Conservation (phyloP, 2,329 filamentous ascomycete species). For the Cladophialophora chaetospira region DNA sequence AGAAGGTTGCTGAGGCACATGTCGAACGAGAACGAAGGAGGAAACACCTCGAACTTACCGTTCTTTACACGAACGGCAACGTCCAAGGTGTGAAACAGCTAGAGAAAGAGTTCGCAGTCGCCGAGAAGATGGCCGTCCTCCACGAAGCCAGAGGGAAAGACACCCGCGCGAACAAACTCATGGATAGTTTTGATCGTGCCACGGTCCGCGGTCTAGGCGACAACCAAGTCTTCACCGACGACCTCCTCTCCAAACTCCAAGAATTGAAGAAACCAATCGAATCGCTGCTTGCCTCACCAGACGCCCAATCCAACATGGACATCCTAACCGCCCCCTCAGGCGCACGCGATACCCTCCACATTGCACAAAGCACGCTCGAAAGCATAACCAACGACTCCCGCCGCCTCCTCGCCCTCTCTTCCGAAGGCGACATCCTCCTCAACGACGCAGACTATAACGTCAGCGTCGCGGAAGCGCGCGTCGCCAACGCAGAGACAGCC, state of each 20-base stretch:
- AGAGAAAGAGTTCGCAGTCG: constrained; percentile 51
- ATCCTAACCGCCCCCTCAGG: constrained; percentile 30
- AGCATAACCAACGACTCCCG: constrained; percentile 48
- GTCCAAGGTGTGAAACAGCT: constrained; percentile 53
- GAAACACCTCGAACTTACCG: constrained; percentile 56
- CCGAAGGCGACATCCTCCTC: constrained; percentile 51
- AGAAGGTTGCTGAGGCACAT: constrained; percentile 52
- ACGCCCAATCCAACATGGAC: constrained; percentile 38
- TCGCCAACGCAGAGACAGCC: constrained; percentile 46
- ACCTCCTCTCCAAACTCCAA: constrained; percentile 47
- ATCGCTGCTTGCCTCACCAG: constrained; percentile 12
- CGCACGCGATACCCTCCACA: constrained; percentile 38
- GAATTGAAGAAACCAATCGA: constrained; percentile 35
- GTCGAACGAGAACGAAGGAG: constrained; percentile 57
- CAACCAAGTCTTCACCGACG: constrained; percentile 55
- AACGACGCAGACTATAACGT: constrained; percentile 57
- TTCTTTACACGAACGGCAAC: constrained; percentile 49
- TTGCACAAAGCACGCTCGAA: constrained; percentile 42
- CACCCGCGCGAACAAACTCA: constrained; percentile 52
- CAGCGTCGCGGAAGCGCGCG: constrained; percentile 55
- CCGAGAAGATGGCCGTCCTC: constrained; percentile 54
- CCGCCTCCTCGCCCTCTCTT: constrained; percentile 50
- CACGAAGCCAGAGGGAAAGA: constrained; percentile 54
- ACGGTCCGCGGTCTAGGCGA: constrained; percentile 53
- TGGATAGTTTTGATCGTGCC: constrained; percentile 53